Conservation (phyloP, 2,329 filamentous ascomycete species). For the Aspergillus fumigatiaffinis region DNA sequence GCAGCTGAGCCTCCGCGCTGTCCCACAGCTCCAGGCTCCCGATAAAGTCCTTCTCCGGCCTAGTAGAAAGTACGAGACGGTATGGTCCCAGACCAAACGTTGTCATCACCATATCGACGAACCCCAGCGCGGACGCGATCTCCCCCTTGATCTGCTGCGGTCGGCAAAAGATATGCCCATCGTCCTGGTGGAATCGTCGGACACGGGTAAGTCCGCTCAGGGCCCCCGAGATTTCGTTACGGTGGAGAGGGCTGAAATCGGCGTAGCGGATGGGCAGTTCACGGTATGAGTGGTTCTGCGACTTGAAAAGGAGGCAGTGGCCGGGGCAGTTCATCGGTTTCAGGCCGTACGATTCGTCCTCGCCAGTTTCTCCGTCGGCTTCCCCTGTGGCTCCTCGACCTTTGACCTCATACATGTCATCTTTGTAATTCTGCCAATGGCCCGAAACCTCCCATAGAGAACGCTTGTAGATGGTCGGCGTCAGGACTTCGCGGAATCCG, state of each 20-base stretch:
- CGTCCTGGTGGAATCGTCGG: constrained; percentile 83
- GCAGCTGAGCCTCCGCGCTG: constrained; percentile 64
- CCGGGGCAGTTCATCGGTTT: constrained; percentile 95
- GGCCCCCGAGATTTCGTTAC: constrained; percentile 80
- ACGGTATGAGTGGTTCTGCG: constrained; percentile 68
- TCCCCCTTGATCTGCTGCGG: constrained; percentile 70
- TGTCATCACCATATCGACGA: constrained; percentile 68
- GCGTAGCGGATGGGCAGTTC: constrained; percentile 80
- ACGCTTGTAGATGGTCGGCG: constrained; percentile 86
- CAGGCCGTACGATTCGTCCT: constrained; percentile 72
- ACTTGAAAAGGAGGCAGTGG: constrained; percentile 79
- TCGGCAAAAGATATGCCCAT: constrained; percentile 85
- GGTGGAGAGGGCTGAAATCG: constrained; percentile 81
- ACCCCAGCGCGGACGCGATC: constrained; percentile 69
- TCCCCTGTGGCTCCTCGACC: constrained; percentile 48
- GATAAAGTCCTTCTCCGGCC: constrained; percentile 72
- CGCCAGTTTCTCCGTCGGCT: constrained; percentile 45
- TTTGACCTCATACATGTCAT: constrained; percentile 83
- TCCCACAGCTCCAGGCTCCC: constrained; percentile 68
- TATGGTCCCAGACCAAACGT: constrained; percentile 70
- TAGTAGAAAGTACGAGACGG: constrained; percentile 71
- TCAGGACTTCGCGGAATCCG: constrained; percentile 84
- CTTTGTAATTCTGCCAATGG: constrained; percentile 83
- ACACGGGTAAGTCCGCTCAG: constrained; percentile 79
- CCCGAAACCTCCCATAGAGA: constrained; percentile 81